These are phyloP conservation scores for Cucurbita pepo DNA, from an alignment of 306 rosid genomes.

Conservation along the genomic window DNA sequence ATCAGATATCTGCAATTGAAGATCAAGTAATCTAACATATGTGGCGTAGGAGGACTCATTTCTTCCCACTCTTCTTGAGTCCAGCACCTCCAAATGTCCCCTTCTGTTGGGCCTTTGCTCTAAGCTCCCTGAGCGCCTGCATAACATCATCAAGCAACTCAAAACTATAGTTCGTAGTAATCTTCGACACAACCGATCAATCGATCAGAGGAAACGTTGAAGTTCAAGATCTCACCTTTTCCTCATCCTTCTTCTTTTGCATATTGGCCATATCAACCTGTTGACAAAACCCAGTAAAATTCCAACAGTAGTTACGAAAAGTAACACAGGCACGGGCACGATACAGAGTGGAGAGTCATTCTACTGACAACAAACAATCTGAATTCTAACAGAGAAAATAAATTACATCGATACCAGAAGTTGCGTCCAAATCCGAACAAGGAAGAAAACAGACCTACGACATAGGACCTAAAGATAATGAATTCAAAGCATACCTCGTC, in stretches of 20 bases:
- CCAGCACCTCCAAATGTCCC: conserved; percentile 32
- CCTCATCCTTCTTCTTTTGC: conserved; percentile 91
- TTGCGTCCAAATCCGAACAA: too few species aligned
- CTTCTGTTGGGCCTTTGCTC: conserved; percentile 73
- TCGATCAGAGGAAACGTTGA: background rate
- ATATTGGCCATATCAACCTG: conserved; percentile 79
- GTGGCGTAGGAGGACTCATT: conserved; percentile 14
- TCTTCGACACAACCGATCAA: background rate
- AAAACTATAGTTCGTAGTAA: background rate
- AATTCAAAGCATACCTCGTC: conserved; percentile 41
- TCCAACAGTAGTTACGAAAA: background rate
- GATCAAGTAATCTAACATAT: background rate
- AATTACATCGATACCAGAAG: too few species aligned
- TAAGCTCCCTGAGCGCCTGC: conserved; percentile 80
- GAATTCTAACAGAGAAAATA: background rate
- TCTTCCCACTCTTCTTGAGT: conserved; percentile 85
- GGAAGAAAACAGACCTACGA: background rate
- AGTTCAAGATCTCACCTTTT: conserved; percentile 41
- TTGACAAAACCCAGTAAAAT: background rate
- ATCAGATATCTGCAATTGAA: background rate
- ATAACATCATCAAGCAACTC: background rate
- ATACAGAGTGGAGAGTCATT: conserved; percentile 23
- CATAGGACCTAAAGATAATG: background rate
- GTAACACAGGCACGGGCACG: background rate
- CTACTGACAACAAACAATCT: background rate